phyloP scores from a whole-genome alignment of 2,329 filamentous ascomycete genomes.

The Mollisiaceae sp. region DNA sequence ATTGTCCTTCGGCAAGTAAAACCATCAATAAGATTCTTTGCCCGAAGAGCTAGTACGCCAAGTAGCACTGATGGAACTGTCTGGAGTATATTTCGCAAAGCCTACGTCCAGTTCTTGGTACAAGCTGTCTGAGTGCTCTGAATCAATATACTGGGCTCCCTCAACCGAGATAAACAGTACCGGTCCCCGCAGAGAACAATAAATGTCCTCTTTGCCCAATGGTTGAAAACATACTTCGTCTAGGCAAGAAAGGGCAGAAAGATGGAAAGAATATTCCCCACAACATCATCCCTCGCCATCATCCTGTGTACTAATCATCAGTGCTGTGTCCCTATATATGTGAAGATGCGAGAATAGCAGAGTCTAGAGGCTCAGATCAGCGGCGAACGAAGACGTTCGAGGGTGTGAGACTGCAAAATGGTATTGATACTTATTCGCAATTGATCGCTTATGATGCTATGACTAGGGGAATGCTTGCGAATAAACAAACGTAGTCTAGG shows the following conservation, averaged over 20 bases:
- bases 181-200: not conserved
- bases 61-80: not conserved
- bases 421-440: too few relatives aligned
- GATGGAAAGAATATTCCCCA: not conserved
- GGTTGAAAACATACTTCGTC: not conserved
- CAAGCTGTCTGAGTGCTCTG: not conserved
- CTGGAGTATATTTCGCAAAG: too few relatives aligned
- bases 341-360: not conserved
- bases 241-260: not conserved
- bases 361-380: constrained; percentile 5
- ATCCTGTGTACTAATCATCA: not conserved
- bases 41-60: not conserved
- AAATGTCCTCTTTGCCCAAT: not conserved
- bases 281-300: not conserved
- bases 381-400: constrained; percentile 3
- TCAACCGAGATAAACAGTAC: not conserved
- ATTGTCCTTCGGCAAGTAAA: not conserved
- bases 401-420: not conserved
- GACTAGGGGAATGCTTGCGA: not conserved
- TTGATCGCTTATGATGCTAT: too few relatives aligned
- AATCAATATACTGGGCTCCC: not conserved
- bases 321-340: too few relatives aligned
- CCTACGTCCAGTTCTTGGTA: too few relatives aligned
- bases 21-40: not conserved
- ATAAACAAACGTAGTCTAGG: not conserved